Conservation (phyloP, 371 early-diverging fungal species). For the Mortierella sp. region DNA sequence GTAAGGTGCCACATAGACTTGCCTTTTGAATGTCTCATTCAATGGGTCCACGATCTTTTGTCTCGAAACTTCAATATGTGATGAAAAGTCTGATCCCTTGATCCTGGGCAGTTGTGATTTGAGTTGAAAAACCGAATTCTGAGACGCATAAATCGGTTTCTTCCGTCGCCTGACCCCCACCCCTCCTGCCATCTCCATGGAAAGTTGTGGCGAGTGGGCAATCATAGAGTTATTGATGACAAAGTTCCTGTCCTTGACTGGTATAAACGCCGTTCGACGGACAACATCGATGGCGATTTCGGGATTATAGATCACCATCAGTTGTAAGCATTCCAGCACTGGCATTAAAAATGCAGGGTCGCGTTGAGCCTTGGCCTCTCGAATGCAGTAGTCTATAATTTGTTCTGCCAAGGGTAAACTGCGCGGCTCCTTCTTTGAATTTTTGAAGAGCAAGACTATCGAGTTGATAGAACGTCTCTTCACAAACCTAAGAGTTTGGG, state of each 20-base stretch:
- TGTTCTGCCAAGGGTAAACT: conserved; percentile 19
- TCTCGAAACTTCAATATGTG: conserved; percentile 12
- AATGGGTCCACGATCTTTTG: conserved; percentile 9
- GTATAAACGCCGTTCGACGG: conserved; percentile 23
- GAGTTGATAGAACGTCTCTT: neutral
- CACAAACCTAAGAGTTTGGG: neutral
- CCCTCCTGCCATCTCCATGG: neutral
- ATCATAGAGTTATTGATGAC: conserved; percentile 20
- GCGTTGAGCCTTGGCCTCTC: conserved; percentile 14
- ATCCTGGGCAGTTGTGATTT: conserved; percentile 20
- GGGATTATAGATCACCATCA: conserved; percentile 7
- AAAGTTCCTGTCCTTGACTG: conserved; percentile 16
- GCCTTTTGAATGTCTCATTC: conserved; percentile 24
- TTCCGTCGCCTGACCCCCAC: neutral
- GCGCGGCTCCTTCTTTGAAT: conserved; percentile 17
- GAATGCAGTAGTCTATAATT: conserved; percentile 30
- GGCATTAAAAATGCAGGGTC: conserved; percentile 18
- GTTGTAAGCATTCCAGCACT: conserved; percentile 12
- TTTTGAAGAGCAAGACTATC: neutral
- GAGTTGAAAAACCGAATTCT: conserved; percentile 28
- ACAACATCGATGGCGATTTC: conserved; percentile 17
- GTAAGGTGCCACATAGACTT: conserved; percentile 26
- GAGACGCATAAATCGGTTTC: conserved; percentile 13
- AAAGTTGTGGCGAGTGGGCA: conserved; percentile 6
- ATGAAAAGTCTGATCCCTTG: conserved; percentile 3